Conservation (phyloP, 2,329 filamentous ascomycete species). For the Cladosporium austrohemisphaericum region DNA sequence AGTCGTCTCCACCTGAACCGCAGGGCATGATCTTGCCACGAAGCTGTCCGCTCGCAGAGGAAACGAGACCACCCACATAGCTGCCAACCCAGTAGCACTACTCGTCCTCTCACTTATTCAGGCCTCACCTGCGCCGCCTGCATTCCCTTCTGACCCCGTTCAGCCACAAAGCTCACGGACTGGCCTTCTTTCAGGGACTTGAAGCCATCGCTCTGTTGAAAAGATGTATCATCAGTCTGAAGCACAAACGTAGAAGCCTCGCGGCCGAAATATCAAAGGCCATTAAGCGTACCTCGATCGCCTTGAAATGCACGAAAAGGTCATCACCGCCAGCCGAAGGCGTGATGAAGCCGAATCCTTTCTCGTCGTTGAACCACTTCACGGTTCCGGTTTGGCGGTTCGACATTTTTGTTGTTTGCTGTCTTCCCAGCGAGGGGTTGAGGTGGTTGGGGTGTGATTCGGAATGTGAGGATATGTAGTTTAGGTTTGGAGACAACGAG, state of each 20-base stretch:
- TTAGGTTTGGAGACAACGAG: too few relatives aligned
- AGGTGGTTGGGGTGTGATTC: too few relatives aligned
- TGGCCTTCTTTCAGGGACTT: background rate
- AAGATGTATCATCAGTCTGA: background rate
- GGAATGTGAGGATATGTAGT: too few relatives aligned
- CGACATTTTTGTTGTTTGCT: too few relatives aligned
- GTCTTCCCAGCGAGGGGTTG: too few relatives aligned
- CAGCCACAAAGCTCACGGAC: background rate
- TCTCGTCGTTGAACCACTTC: background rate
- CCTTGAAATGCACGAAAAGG: background rate
- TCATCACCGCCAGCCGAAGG: background rate
- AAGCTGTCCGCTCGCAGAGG: too few relatives aligned
- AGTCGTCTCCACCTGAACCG: too few relatives aligned
- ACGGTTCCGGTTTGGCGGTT: background rate
- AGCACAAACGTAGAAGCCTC: background rate
- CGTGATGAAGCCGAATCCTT: background rate
- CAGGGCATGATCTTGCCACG: too few relatives aligned
- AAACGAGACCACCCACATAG: too few relatives aligned
- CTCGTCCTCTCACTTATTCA: too few relatives aligned
- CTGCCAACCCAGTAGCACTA: too few relatives aligned
- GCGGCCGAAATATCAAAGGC: background rate
- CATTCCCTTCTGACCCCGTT: background rate
- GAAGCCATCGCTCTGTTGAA: background rate
- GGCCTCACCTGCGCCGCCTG: background rate
- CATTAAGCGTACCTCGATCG: background rate